Evolutionary conservation across 2,329 filamentous ascomycete species (phyloP), one percentile per base, ranked within the genome.

Genomic region (Phyllosticta citriasiana): DNA sequence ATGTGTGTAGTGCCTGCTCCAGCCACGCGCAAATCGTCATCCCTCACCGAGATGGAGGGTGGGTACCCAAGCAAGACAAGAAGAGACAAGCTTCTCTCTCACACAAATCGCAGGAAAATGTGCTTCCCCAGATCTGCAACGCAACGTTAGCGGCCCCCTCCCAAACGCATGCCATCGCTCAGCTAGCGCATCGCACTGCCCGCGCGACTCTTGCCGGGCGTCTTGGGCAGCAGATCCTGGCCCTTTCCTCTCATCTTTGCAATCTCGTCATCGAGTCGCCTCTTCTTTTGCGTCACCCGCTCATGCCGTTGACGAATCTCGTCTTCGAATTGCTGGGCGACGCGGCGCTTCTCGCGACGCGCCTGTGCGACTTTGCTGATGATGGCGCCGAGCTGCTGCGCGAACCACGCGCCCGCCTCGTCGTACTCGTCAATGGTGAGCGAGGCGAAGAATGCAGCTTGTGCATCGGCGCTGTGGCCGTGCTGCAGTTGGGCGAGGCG

Each of bases 321-420:
- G 2, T 73, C 67, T 66, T 87, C 84, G 63, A 84, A 84, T 2
- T 74, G 70, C 33, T 73, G 71, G 2, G 81, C 82, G 4, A 80
- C 74, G 57, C 77, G 77, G 24, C 84, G 77, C 67, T 84, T 81
- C 51, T 79, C 76, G 63, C 78, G 77, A 51, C 84, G 76, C 27
- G 79, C 75, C 1, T 77, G 72, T 66, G 79, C 84, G 66, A 84
- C 78, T 55, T 78, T 77, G 19, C 72, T 70, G 47, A 85, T 69
- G 51, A 84, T 72, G 4, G 75, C 71, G 55, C 74, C 74, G 66
- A 86, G 85, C 57, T 78, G 76, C 1, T 80, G 78, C 1, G 86
- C 74, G 54, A 87, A 79, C 77, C 83, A 82, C 62, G 84, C 81
- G 2, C 84, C 84, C 24, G 82, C 81, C 54, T 84, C 78, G 70